Evolutionary conservation across 2,329 filamentous ascomycete species (phyloP).

Genomic region (Colletotrichum acutatum): DNA sequence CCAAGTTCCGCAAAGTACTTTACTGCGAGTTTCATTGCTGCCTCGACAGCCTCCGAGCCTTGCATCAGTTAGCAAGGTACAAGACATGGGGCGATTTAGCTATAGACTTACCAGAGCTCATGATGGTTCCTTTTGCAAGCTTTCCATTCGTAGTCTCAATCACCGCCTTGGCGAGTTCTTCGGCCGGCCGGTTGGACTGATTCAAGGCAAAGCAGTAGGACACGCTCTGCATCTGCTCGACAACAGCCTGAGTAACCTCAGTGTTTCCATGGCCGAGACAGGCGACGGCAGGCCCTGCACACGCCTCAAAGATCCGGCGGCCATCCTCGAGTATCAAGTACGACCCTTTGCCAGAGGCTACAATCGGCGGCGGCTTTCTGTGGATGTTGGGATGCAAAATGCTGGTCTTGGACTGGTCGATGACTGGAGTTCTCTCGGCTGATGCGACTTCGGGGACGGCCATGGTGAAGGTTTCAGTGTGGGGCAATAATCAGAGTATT

Average conservation of each 20-base stretch:
- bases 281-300: slow-evolving; percentile 47
- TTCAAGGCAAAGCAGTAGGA: slow-evolving; percentile 42
- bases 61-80: slow-evolving; percentile 20
- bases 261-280: slow-evolving; percentile 43
- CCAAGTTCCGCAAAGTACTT: slow-evolving; percentile 58
- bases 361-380: not conserved
- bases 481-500: not conserved
- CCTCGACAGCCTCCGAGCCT: slow-evolving; percentile 52
- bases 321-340: slow-evolving; percentile 47
- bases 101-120: slow-evolving; percentile 48
- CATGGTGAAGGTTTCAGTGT: not conserved
- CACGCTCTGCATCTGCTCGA: slow-evolving; percentile 40
- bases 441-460: not conserved
- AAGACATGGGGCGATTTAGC: slow-evolving; percentile 36
- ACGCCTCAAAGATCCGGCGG: slow-evolving; percentile 45
- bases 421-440: not conserved
- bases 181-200: slow-evolving; percentile 55
- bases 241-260: slow-evolving; percentile 41
- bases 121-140: slow-evolving; percentile 42
- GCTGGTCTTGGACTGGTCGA: not conserved
- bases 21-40: slow-evolving; percentile 57
- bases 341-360: not conserved
- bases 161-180: slow-evolving; percentile 47
- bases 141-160: slow-evolving; percentile 38
- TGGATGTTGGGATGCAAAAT: not conserved